Base-by-base conservation (phyloP, 495 filamentous ascomycete species). In the Rostrohypoxylon terebratum region DNA sequence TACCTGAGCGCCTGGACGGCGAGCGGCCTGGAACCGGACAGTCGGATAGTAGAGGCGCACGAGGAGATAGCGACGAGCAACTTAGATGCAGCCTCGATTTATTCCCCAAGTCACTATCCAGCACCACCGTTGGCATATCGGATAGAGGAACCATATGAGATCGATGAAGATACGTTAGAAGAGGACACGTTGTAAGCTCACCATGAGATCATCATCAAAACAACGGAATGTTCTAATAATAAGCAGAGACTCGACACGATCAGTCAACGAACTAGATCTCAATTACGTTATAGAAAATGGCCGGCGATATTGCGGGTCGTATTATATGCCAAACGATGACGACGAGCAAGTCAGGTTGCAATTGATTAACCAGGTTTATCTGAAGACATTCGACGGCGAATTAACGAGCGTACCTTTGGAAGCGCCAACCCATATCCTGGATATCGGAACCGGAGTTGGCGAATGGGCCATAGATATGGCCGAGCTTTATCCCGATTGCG, bases 381-480 rank as follows among this genome's bases (percentile, higher is more conserved):
- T 91, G 1, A 85, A 87, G 58, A 72, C 89, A 23, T 85, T 92
- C 59, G 82, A 89, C 70, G 81, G 85, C 36, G 81, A 87, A 55
- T 82, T 92, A 25, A 90, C 88, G 6, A 84, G 85, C 1, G 88
- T 86, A 0, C 86, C 87, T 34, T 77, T 92, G n/a, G 82, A 82
- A 25, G 70, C 84, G 60, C 82, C 84, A 0, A 77, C 79, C 14
- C 85, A 88, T 62, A 90, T 93, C 36, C 81, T 93, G 7, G 91
- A 92, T 69, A 82, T 92, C 33, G 91, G 90, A 33, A 91, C 90
- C 0, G 91, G 89, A 5, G 86, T 87, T 6, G 90, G 90, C 16
- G 90, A 92, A 68, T 93, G 90, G 91, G 90, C 90, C n/a, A 90
- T 91, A 59, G 89, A 87, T 40, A 90, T 92, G 83, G 90, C 86